These are phyloP conservation scores for Paramyrothecium roridum DNA, from an alignment of 2,329 filamentous ascomycete genomes.

Conservation along the genomic window DNA sequence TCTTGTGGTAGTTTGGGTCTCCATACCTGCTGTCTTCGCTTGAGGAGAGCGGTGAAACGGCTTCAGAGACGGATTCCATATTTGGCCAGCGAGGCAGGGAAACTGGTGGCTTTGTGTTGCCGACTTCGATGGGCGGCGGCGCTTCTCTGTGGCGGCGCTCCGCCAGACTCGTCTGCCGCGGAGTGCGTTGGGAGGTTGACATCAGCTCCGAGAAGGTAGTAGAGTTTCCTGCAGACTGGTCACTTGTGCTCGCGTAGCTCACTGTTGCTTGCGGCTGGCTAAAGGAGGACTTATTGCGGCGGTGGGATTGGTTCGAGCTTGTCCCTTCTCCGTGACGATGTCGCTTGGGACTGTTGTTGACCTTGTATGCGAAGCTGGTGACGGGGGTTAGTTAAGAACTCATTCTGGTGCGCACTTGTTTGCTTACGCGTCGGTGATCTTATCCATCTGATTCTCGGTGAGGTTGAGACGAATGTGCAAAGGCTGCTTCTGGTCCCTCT, in stretches of 20 bases:
- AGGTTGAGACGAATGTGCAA: constrained; percentile 46
- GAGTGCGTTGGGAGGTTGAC: constrained; percentile 15
- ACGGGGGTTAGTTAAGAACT: constrained; percentile 5
- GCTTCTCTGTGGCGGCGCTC: constrained; percentile 23
- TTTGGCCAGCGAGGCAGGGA: constrained; percentile 7
- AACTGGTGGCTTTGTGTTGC: constrained; percentile 3
- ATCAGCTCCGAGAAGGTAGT: constrained; percentile 28
- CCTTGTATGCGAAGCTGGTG: constrained; percentile 29
- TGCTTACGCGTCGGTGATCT: constrained; percentile 41
- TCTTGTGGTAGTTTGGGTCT: constrained; percentile 11
- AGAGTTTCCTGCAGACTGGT: constrained; percentile 10
- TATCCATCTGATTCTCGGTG: constrained; percentile 46
- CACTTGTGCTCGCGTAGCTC: constrained; percentile 6
- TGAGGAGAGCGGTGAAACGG: constrained; percentile 23
- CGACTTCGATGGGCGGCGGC: constrained; percentile 22
- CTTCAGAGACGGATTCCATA: constrained; percentile 13
- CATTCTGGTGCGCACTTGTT: not conserved
- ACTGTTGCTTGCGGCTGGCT: not conserved
- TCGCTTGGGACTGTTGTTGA: constrained; percentile 20
- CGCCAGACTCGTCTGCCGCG: constrained; percentile 18
- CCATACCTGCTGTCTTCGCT: constrained; percentile 5
- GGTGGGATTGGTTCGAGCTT: constrained; percentile 16
- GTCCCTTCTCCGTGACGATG: constrained; percentile 10
- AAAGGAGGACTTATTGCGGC: constrained; percentile 7
- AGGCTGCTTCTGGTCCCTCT: constrained; percentile 29